Conservation (phyloP, 2,329 filamentous ascomycete species). For the Aspergillus sp. region DNA sequence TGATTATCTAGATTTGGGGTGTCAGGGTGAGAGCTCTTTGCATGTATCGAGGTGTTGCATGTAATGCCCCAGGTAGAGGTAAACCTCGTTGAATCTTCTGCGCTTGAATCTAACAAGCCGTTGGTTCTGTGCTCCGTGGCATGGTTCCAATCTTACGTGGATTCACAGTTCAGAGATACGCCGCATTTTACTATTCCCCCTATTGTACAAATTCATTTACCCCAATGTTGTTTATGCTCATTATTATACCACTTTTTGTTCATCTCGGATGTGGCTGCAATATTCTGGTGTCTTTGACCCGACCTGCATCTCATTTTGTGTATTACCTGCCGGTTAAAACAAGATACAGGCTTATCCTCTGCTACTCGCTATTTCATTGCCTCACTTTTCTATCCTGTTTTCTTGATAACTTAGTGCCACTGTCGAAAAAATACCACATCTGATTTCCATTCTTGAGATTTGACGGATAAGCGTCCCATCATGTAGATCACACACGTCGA, state of each 20-base stretch:
- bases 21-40: not conserved
- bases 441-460: not conserved
- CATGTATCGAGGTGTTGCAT: not conserved
- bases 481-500: not conserved
- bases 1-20: not conserved
- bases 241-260: constrained; percentile 27
- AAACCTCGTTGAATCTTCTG: not conserved
- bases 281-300: constrained; percentile 12
- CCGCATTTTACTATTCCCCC: constrained; percentile 1
- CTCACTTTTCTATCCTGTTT: not conserved
- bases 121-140: constrained; percentile 7
- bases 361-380: not conserved
- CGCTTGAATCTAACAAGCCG: constrained; percentile 3
- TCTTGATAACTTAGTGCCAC: not conserved
- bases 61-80: not conserved
- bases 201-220: not conserved
- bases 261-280: constrained; percentile 17
- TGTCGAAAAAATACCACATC: constrained; percentile 2
- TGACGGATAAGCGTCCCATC: not conserved
- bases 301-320: constrained; percentile 3
- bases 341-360: not conserved
- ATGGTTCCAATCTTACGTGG: not conserved
- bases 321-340: constrained; percentile 2
- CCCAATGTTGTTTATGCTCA: constrained; percentile 12
- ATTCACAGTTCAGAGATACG: constrained; percentile 12